Conservation (phyloP, 345 rosid species). For the Tarenaya hassleriana region DNA sequence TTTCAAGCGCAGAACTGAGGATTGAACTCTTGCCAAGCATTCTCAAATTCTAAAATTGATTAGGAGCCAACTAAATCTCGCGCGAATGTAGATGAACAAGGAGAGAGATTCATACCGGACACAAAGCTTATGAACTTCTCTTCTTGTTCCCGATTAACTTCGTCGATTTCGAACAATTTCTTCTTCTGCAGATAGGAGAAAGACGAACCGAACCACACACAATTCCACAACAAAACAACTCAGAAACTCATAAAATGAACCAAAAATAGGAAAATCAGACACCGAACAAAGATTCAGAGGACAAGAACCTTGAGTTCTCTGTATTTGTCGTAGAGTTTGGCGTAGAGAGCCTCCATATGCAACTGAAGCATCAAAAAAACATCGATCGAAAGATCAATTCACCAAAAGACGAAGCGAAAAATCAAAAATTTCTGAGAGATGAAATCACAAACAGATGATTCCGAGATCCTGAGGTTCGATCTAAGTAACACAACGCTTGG, state of each 20-base stretch:
- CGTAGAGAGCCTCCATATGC: slow-evolving; percentile 72
- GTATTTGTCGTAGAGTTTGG: slow-evolving; percentile 66
- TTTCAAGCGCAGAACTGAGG: slow-evolving; percentile 1
- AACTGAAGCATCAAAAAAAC: neutral
- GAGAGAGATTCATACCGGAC: slow-evolving; percentile 36
- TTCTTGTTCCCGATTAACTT: slow-evolving; percentile 57
- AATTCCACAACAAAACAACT: neutral
- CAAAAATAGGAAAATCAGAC: neutral
- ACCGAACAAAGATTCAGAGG: too few species aligned
- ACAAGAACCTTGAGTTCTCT: slow-evolving; percentile 43
- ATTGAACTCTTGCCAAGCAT: neutral
- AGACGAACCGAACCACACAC: neutral
- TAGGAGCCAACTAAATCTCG: neutral
- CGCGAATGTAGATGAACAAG: neutral
- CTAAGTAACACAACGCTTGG: too few species aligned
- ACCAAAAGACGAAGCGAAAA: too few species aligned
- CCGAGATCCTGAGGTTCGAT: too few species aligned
- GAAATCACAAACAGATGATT: too few species aligned
- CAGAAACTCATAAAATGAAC: neutral
- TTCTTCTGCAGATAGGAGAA: slow-evolving; percentile 37
- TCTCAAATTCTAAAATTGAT: too few species aligned
- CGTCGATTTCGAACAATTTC: slow-evolving; percentile 48
- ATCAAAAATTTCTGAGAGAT: too few species aligned
- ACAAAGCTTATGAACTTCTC: slow-evolving; percentile 54
- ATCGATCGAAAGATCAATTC: neutral